These are phyloP conservation scores for Talaromyces proteolyticus DNA, from an alignment of 495 filamentous ascomycete genomes.

Conservation along the genomic window DNA sequence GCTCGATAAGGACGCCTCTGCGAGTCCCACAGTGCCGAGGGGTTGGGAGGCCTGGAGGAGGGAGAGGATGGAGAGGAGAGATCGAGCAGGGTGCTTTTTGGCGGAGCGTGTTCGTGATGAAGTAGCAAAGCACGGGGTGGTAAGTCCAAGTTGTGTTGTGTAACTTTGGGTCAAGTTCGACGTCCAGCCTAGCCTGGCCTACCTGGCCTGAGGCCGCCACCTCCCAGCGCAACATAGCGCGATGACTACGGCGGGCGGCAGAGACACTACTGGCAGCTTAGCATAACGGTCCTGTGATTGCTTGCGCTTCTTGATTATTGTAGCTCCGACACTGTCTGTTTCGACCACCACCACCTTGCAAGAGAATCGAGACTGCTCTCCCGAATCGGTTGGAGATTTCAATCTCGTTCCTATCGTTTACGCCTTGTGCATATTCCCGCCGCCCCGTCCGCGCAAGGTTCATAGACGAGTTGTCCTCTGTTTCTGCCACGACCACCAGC, in stretches of 20 bases:
- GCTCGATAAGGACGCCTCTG: constrained; percentile 8
- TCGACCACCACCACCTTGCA: background rate
- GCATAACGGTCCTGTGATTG: no score
- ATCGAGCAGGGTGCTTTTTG: constrained; percentile 9
- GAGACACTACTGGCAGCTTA: background rate
- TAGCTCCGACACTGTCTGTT: background rate
- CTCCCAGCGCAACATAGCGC: background rate
- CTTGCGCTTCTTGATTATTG: no score
- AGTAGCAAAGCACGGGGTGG: background rate
- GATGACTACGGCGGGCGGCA: background rate
- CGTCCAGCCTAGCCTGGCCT: background rate
- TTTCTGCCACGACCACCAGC: background rate
- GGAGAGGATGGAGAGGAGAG: background rate
- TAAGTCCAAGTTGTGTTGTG: background rate
- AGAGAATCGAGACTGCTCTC: no score
- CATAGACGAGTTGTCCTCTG: background rate
- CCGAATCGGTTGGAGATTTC: no score
- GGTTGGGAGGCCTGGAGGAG: background rate
- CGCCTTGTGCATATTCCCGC: no score
- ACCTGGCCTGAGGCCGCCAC: background rate
- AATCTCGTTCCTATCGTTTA: no score
- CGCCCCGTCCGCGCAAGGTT: background rate
- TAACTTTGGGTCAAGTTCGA: background rate
- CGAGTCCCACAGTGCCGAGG: constrained; percentile 3
- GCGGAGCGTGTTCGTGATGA: constrained; percentile 7